phyloP scores from a whole-genome alignment of 768 basidiomycete species.

The Suillus clintonianus region DNA sequence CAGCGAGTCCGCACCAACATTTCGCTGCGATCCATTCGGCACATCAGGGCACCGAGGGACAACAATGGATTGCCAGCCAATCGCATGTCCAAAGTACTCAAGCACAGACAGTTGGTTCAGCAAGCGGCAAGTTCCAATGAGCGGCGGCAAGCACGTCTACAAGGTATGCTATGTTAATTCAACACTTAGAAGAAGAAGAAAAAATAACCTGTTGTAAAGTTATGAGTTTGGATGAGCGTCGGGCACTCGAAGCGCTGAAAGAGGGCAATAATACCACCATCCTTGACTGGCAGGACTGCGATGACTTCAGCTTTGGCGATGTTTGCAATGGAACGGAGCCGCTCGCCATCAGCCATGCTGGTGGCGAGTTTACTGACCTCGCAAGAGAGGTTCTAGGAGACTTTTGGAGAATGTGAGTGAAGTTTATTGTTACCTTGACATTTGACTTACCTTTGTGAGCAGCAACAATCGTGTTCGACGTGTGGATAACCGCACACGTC shows the following conservation, averaged over 20 bases:
- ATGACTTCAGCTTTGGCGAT: neutral
- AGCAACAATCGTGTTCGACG: neutral
- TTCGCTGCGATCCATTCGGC: neutral
- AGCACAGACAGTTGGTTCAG: neutral
- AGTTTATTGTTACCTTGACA: neutral
- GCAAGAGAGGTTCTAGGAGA: slow-evolving; percentile 2
- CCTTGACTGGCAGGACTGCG: neutral
- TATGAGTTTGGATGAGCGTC: neutral
- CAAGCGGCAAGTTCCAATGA: neutral
- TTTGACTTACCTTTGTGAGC: too few relatives aligned
- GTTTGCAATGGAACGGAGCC: neutral
- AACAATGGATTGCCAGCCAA: neutral
- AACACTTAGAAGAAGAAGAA: neutral
- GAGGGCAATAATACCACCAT: neutral
- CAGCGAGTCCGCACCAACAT: neutral
- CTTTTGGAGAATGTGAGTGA: slow-evolving; percentile 7
- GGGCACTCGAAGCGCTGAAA: neutral
- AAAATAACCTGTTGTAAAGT: neutral
- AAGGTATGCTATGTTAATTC: neutral
- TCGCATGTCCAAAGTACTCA: neutral
- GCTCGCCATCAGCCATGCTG: too few relatives aligned
- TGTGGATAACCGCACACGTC: too few relatives aligned
- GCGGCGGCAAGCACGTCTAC: neutral
- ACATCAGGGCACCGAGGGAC: neutral
- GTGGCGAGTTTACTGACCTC: too few relatives aligned